These are phyloP conservation scores for Spathaspora passalidarum DNA, from an alignment of 805 yeast species.

Conservation along the genomic window DNA sequence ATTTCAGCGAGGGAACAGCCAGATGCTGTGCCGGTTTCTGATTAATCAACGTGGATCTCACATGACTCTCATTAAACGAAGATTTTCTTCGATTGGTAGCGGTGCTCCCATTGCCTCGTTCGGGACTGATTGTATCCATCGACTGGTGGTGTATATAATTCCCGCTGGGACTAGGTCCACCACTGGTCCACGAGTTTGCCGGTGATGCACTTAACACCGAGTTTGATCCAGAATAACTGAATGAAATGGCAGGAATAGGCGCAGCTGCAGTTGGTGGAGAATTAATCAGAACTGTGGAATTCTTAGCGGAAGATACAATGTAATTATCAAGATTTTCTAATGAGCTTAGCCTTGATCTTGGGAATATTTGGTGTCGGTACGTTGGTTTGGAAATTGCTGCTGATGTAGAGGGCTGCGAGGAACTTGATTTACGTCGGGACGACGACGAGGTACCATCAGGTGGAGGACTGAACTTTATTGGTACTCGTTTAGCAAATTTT, in stretches of 20 bases:
- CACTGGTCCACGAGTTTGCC: conserved; percentile 16
- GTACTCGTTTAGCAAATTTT: conserved; percentile 43
- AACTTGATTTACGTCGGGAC: conserved; percentile 27
- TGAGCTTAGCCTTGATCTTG: conserved; percentile 39
- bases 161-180: conserved; percentile 6
- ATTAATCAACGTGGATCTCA: conserved; percentile 21
- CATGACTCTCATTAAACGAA: conserved; percentile 40
- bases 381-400: conserved; percentile 7
- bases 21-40: neutral
- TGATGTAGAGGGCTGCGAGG: conserved; percentile 14
- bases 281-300: conserved; percentile 29
- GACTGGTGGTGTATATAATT: conserved; percentile 7
- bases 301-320: conserved; percentile 38
- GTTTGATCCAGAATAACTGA: conserved; percentile 8
- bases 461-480: conserved; percentile 36
- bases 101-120: conserved; percentile 3
- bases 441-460: conserved; percentile 26
- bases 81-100: conserved; percentile 27
- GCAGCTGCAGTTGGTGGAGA: conserved; percentile 24
- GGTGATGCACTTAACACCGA: conserved; percentile 16
- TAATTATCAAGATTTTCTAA: conserved; percentile 39
- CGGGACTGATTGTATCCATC: neutral
- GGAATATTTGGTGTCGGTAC: conserved; percentile 29
- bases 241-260: conserved; percentile 11
- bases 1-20: conserved; percentile 21